phyloP scores from a whole-genome alignment of 2,329 filamentous ascomycete species.

The Scolecobasidium constrictum region DNA sequence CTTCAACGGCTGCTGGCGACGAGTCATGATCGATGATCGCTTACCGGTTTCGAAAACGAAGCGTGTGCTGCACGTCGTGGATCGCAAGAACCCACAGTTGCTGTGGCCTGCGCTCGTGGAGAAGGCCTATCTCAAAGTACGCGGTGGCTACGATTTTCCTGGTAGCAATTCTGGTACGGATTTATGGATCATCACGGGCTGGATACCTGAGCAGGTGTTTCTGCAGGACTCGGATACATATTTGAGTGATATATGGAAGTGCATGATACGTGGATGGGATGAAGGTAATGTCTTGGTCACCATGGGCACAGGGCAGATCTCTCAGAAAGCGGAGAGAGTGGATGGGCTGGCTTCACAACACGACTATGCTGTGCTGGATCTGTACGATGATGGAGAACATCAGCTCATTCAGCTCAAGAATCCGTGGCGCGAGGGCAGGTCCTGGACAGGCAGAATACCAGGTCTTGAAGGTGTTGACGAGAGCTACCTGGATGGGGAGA shows the following conservation, averaged over 20 bases:
- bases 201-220: conserved; percentile 94
- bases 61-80: conserved; percentile 75
- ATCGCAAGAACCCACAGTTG: conserved; percentile 68
- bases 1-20: conserved; percentile 88
- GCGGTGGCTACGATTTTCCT: conserved; percentile 94
- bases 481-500: neutral
- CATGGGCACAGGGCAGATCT: conserved; percentile 77
- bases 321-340: conserved; percentile 62
- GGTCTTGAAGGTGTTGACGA: neutral
- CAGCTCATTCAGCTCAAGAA: conserved; percentile 81
- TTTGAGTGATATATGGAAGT: conserved; percentile 63
- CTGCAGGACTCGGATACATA: conserved; percentile 62
- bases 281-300: conserved; percentile 78
- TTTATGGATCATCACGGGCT: conserved; percentile 82
- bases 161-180: conserved; percentile 96
- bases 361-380: conserved; percentile 82
- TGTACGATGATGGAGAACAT: conserved; percentile 53
- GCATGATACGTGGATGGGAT: conserved; percentile 63
- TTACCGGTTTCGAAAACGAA: conserved; percentile 67
- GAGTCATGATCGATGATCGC: conserved; percentile 79
- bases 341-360: conserved; percentile 82
- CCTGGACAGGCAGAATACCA: conserved; percentile 49
- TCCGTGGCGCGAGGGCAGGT: conserved; percentile 78
- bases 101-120: conserved; percentile 90
- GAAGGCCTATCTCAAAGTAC: conserved; percentile 91